Evolutionary conservation across 164 flowering plant species (phyloP).

Genomic region (Stephania japonica): DNA sequence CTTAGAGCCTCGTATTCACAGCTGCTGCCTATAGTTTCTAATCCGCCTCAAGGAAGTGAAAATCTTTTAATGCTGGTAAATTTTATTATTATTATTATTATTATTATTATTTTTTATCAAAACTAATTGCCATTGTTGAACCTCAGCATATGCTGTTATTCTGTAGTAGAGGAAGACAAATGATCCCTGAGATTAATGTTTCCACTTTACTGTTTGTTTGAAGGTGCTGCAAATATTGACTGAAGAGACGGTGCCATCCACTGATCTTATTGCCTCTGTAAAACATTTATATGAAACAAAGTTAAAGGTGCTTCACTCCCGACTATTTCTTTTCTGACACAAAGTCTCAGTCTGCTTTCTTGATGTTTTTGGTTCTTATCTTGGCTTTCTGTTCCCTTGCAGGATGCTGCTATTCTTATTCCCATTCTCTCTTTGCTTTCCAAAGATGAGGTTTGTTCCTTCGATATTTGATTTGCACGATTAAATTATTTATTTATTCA

Average conservation of each 20-base stretch:
- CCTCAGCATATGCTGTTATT: background rate
- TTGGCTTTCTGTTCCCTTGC: conserved; percentile 24
- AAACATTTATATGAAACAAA: conserved; percentile 90
- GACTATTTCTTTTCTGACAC: background rate
- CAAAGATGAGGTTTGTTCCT: conserved; percentile 64
- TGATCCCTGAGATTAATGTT: background rate
- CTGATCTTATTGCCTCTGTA: conserved; percentile 71
- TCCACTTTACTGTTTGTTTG: conserved; percentile 17
- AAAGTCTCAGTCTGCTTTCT: conserved; percentile 3
- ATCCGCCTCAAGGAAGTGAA: conserved; percentile 96
- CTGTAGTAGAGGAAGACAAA: background rate
- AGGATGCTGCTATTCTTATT: conserved; percentile 93
- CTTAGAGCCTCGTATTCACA: conserved; percentile 76
- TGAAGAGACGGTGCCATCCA: conserved; percentile 67
- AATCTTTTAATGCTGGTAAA: conserved; percentile 75
- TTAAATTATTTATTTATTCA: background rate
- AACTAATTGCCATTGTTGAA: background rate
- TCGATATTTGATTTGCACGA: background rate
- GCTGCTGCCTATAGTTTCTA: conserved; percentile 69
- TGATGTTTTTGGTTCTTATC: conserved; percentile 5
- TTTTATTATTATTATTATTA: too few relatives aligned
- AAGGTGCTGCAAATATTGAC: conserved; percentile 82
- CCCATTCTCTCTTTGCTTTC: conserved; percentile 86
- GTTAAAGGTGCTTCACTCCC: conserved; percentile 53
- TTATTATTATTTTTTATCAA: background rate